phyloP scores from a whole-genome alignment of 441 rosid species.

The Sinapis alba region DNA sequence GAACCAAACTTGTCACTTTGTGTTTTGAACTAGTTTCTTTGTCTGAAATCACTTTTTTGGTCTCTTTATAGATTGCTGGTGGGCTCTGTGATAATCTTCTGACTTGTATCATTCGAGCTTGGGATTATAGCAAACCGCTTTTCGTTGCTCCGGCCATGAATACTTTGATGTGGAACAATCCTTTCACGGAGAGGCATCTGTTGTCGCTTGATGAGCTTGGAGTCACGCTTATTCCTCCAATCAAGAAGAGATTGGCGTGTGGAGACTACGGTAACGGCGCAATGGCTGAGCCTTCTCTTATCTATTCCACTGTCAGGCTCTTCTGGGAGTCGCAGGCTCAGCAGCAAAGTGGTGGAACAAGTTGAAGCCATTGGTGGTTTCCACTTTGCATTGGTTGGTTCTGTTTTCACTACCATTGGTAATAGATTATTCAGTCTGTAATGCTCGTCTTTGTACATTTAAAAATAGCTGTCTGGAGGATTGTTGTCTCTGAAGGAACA shows the following conservation, averaged over 20 bases:
- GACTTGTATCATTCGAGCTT: slow-evolving; percentile 86
- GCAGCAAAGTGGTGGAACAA: slow-evolving; percentile 23
- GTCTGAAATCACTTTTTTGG: background rate
- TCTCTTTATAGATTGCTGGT: slow-evolving; percentile 71
- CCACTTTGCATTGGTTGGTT: background rate
- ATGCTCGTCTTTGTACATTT: slow-evolving; percentile 28
- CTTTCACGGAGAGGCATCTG: slow-evolving; percentile 84
- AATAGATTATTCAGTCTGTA: background rate
- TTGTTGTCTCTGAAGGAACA: slow-evolving; percentile 4
- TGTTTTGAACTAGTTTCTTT: background rate
- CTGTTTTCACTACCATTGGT: slow-evolving; percentile 10
- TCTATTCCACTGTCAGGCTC: slow-evolving; percentile 64
- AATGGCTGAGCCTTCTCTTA: slow-evolving; percentile 90
- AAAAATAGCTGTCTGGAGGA: background rate
- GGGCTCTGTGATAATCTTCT: slow-evolving; percentile 91
- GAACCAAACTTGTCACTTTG: background rate
- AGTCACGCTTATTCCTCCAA: slow-evolving; percentile 80
- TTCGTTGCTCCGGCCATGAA: slow-evolving; percentile 94
- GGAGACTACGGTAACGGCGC: slow-evolving; percentile 94
- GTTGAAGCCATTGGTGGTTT: slow-evolving; percentile 14
- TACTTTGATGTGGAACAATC: slow-evolving; percentile 90
- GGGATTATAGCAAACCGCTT: slow-evolving; percentile 83
- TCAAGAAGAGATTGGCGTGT: slow-evolving; percentile 78
- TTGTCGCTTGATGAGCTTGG: slow-evolving; percentile 88
- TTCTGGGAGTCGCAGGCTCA: slow-evolving; percentile 64